Conservation (phyloP, 176 grass and related monocot genomes). For the Oryza australiensis region DNA sequence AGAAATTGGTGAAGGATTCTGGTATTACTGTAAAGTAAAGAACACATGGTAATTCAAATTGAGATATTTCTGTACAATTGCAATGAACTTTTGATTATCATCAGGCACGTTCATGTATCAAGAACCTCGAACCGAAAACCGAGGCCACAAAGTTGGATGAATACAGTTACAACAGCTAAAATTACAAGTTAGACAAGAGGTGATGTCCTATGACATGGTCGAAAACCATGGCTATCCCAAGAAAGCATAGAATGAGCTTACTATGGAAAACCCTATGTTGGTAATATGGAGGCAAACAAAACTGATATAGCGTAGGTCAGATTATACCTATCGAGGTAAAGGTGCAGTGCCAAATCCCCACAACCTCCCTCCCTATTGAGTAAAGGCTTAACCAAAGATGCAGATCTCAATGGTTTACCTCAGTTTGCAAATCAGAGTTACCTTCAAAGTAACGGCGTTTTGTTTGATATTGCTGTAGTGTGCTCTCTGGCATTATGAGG, state of each 20-base stretch:
- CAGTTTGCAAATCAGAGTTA: background rate
- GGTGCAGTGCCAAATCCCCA: background rate
- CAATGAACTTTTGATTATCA: background rate
- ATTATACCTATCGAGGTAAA: background rate
- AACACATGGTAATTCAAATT: background rate
- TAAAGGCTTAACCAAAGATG: background rate
- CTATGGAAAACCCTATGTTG: constrained; percentile 2
- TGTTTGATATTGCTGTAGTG: background rate
- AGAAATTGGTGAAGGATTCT: background rate
- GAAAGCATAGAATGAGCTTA: background rate
- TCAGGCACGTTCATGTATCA: background rate
- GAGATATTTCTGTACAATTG: background rate
- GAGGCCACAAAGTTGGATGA: background rate
- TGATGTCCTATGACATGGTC: background rate
- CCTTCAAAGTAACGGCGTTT: background rate
- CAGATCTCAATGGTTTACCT: background rate
- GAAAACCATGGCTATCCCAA: background rate
- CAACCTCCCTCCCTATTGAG: background rate
- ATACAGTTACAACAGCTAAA: background rate
- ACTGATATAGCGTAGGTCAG: background rate
- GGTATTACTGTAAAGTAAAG: background rate
- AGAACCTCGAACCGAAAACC: background rate
- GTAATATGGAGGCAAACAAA: background rate
- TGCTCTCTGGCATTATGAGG: constrained; percentile 58
- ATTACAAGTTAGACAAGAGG: background rate